These are phyloP conservation scores for Pneumocystis wakefieldiae DNA, from an alignment of 1,139 yeast species.

Conservation along the genomic window DNA sequence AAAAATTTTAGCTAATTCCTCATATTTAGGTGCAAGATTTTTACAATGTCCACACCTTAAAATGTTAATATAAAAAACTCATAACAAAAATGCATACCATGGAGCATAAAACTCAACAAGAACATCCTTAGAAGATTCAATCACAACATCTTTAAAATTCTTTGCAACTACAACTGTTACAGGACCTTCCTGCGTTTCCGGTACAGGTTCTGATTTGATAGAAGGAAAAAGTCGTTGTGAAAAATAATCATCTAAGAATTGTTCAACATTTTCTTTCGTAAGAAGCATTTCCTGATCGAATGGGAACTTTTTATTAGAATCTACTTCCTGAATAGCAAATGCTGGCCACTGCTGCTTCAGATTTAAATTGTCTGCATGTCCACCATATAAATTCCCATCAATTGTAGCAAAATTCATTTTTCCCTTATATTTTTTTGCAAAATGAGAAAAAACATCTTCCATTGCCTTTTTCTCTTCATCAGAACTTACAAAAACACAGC, in stretches of 20 bases:
- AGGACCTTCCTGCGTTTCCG: constrained; percentile 59
- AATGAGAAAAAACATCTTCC: constrained; percentile 37
- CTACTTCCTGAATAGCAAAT: constrained; percentile 69
- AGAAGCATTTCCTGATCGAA: constrained; percentile 31
- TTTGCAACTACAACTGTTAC: constrained; percentile 73
- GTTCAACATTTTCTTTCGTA: constrained; percentile 33
- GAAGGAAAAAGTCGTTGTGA: constrained; percentile 56
- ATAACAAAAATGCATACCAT: constrained; percentile 39
- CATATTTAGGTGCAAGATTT: constrained; percentile 83
- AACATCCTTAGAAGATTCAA: constrained; percentile 65
- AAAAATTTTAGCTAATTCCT: constrained; percentile 43
- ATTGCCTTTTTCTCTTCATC: constrained; percentile 51
- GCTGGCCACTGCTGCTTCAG: constrained; percentile 80
- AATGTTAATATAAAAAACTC: neutral
- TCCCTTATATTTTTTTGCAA: constrained; percentile 69
- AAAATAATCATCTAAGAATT: constrained; percentile 49
- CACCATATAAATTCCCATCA: constrained; percentile 68
- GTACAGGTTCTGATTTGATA: constrained; percentile 75
- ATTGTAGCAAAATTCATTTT: constrained; percentile 74
- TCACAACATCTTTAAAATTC: constrained; percentile 58
- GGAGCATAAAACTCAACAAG: constrained; percentile 92
- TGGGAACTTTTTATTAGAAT: constrained; percentile 60
- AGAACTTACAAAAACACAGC: constrained; percentile 68
- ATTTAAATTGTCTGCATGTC: constrained; percentile 78
- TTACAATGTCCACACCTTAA: constrained; percentile 76